phyloP scores from a whole-genome alignment of 176 grass and related monocot genomes.

The Carex littledalei region DNA sequence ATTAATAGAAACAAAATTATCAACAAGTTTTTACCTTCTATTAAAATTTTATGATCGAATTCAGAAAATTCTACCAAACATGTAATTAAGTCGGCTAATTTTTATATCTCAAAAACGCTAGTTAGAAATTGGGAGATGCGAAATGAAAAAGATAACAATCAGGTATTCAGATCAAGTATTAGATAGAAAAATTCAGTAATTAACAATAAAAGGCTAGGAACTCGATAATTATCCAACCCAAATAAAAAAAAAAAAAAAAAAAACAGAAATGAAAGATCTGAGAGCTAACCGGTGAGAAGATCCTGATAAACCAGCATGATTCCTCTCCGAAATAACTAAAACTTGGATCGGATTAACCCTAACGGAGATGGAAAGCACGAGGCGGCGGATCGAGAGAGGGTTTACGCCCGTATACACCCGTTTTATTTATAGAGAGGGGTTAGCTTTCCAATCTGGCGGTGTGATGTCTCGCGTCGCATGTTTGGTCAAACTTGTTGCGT shows the following conservation, averaged over 20 bases:
- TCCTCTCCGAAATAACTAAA: background rate
- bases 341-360: conserved; percentile 30
- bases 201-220: background rate
- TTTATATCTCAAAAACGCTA: background rate
- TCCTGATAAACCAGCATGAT: conserved; percentile 72
- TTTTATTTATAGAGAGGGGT: conserved; percentile 26
- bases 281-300: conserved; percentile 43
- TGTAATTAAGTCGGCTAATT: background rate
- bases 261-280: background rate
- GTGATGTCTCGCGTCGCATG: background rate
- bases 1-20: background rate
- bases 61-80: background rate
- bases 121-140: background rate
- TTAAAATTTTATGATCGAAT: background rate
- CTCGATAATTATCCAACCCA: background rate
- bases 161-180: background rate
- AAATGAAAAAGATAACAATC: background rate
- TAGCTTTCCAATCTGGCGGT: background rate
- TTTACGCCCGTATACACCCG: background rate
- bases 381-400: conserved; percentile 41
- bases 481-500: background rate
- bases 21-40: background rate
- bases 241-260: background rate
- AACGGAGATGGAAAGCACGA: conserved; percentile 4
- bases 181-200: background rate